Conservation (phyloP, 805 yeast genomes). For the Saturnispora sekii region DNA sequence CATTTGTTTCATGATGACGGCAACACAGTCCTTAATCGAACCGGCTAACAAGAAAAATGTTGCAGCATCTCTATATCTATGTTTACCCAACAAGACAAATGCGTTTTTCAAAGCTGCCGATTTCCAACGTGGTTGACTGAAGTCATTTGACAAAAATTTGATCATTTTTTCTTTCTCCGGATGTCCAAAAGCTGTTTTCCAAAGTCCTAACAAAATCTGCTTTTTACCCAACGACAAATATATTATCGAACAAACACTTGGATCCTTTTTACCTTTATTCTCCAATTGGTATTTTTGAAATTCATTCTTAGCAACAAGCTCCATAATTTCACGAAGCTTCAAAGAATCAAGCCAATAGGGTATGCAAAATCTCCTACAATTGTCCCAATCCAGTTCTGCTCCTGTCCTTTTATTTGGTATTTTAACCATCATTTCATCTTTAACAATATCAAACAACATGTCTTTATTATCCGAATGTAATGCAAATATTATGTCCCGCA, state of each 20-base stretch:
- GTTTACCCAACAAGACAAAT: conserved; percentile 80
- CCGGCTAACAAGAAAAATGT: conserved; percentile 76
- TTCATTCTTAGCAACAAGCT: conserved; percentile 61
- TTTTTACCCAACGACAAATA: conserved; percentile 75
- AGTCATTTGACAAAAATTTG: conserved; percentile 69
- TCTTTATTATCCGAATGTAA: conserved; percentile 73
- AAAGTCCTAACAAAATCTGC: conserved; percentile 64
- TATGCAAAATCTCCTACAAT: conserved; percentile 50
- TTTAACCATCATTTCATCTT: conserved; percentile 28
- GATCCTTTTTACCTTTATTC: conserved; percentile 47
- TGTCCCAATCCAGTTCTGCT: conserved; percentile 47
- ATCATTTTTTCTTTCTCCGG: conserved; percentile 78
- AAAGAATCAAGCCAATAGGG: conserved; percentile 57
- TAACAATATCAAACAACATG: conserved; percentile 42
- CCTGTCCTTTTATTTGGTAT: conserved; percentile 2
- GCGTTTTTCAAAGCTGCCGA: conserved; percentile 91
- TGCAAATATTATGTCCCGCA: conserved; percentile 86
- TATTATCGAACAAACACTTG: conserved; percentile 61
- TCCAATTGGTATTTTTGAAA: conserved; percentile 35
- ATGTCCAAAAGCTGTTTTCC: conserved; percentile 71
- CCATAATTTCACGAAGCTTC: conserved; percentile 45
- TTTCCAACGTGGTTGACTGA: conserved; percentile 65
- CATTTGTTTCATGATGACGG: conserved; percentile 59
- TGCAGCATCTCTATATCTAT: conserved; percentile 80
- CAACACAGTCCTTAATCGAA: conserved; percentile 65